Conservation (phyloP, 78 protist species). For the Planoprotostelium fungivorum region DNA sequence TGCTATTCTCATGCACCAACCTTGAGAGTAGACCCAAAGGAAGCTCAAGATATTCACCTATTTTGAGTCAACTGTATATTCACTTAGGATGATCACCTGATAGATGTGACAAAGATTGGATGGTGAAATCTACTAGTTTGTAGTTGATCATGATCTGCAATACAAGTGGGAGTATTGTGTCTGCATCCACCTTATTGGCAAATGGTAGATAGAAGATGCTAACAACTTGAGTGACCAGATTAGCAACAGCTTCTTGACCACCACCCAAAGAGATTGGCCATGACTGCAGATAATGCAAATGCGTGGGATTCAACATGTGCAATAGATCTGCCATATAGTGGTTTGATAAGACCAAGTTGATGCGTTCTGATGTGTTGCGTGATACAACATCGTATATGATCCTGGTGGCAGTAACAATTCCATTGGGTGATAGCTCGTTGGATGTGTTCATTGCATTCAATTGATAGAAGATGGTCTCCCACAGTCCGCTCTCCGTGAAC, state of each 20-base stretch:
- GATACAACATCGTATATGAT: slow-evolving; percentile 29
- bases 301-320: slow-evolving; percentile 8
- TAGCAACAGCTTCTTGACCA: slow-evolving; percentile 14
- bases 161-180: slow-evolving; percentile 8
- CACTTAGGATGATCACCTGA: slow-evolving; percentile 2
- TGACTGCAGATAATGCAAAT: slow-evolving; percentile 18
- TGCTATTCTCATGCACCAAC: slow-evolving; percentile 8
- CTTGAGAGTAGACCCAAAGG: slow-evolving; percentile 33
- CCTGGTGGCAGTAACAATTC: slow-evolving; percentile 14
- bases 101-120: slow-evolving; percentile 9
- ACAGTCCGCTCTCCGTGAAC: slow-evolving; percentile 29
- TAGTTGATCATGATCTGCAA: slow-evolving; percentile 26
- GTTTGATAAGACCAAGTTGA: slow-evolving; percentile 35
- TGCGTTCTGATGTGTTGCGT: neutral
- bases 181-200: neutral
- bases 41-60: slow-evolving; percentile 19
- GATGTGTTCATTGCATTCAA: slow-evolving; percentile 11
- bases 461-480: slow-evolving; percentile 54
- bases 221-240: slow-evolving; percentile 15
- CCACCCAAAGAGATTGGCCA: slow-evolving; percentile 43
- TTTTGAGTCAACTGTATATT: neutral
- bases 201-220: slow-evolving; percentile 25
- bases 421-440: slow-evolving; percentile 28
- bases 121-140: slow-evolving; percentile 13
- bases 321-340: slow-evolving; percentile 11